Evolutionary conservation across 306 rosid species (phyloP), one percentile per base, ranked within the genome.

Genomic region (Cucumis hystrix): DNA sequence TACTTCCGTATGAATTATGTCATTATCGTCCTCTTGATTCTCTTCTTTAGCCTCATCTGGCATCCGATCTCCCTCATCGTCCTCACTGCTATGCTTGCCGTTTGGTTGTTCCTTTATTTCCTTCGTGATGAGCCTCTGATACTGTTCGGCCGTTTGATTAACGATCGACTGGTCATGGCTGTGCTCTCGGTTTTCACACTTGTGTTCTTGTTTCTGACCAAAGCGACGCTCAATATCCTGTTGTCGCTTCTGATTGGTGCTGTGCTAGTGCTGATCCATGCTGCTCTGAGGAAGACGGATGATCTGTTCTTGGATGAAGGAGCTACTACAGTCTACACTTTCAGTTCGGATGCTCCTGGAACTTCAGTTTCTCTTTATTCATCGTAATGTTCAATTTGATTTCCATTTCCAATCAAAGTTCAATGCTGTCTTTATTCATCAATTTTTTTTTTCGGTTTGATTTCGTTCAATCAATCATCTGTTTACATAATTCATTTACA

Each of bases 51-150:
- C 83, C 93, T 94, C 12, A 72, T 94, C 20, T 94, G 97, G 96
- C 91, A 88, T 81, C 96, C 98, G 12, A 82, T 90, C 18, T 94
- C 98, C 33, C 91, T 91, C 21, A 90, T 94, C 57, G 98, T 94
- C 49, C 83, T 91, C 77, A 13, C 88, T 25, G 58, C 83, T 12
- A 81, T 90, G 81, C 77, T 90, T 84, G 87, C 86, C 15, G 87
- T 79, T 3, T 94, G 98, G 98, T 54, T 94, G 20, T 91, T 91
- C 83, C 86, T 91, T 64, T 94, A 94, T 85, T 94, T 94, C 80
- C 88, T 94, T 43, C 94, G 98, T 52, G 98, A 94, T 23, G 91
- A 90, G 66, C 97, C 98, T 6, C 85, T 94, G 28, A 45, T 82
- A 7, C 5, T 94, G 2, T 35, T 85, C n/a, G 80, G 87, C 20